phyloP scores from a whole-genome alignment of 805 yeast genomes.

The Lipomyces chichibuensis region DNA sequence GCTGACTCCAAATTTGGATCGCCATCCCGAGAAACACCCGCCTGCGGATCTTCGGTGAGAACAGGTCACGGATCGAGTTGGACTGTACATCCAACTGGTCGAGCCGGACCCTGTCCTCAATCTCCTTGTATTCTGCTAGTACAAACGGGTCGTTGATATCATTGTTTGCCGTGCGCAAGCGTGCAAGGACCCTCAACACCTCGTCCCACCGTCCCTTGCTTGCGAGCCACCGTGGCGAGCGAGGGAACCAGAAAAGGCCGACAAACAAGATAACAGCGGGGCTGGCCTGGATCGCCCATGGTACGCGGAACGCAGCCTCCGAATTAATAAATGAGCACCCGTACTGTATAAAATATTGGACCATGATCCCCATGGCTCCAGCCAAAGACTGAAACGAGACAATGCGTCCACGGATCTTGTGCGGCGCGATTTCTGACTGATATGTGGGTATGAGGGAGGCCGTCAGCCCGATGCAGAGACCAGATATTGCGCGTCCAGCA shows the following conservation, averaged over 20 bases:
- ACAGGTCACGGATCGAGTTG: neutral
- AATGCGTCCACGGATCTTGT: slow-evolving; percentile 39
- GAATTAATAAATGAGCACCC: slow-evolving; percentile 50
- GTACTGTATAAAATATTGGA: slow-evolving; percentile 45
- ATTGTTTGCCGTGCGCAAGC: slow-evolving; percentile 45
- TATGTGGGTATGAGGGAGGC: slow-evolving; percentile 54
- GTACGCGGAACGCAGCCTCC: slow-evolving; percentile 61
- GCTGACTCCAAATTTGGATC: slow-evolving; percentile 81
- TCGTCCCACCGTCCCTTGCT: slow-evolving; percentile 55
- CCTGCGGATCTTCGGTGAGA: slow-evolving; percentile 1
- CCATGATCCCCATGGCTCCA: slow-evolving; percentile 43
- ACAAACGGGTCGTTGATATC: slow-evolving; percentile 19
- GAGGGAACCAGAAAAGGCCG: slow-evolving; percentile 47
- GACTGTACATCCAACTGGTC: neutral
- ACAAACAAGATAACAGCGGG: slow-evolving; percentile 53
- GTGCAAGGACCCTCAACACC: slow-evolving; percentile 60
- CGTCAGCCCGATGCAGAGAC: slow-evolving; percentile 60
- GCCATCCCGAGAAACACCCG: slow-evolving; percentile 60
- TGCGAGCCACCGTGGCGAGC: slow-evolving; percentile 51
- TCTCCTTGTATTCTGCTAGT: slow-evolving; percentile 19
- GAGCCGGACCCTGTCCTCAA: slow-evolving; percentile 17
- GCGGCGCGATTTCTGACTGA: slow-evolving; percentile 40
- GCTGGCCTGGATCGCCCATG: slow-evolving; percentile 61
- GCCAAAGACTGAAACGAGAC: slow-evolving; percentile 44
- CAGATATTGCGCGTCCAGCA: slow-evolving; percentile 55